Conservation (phyloP, 2,329 filamentous ascomycete genomes). For the Neospermospora avenae region DNA sequence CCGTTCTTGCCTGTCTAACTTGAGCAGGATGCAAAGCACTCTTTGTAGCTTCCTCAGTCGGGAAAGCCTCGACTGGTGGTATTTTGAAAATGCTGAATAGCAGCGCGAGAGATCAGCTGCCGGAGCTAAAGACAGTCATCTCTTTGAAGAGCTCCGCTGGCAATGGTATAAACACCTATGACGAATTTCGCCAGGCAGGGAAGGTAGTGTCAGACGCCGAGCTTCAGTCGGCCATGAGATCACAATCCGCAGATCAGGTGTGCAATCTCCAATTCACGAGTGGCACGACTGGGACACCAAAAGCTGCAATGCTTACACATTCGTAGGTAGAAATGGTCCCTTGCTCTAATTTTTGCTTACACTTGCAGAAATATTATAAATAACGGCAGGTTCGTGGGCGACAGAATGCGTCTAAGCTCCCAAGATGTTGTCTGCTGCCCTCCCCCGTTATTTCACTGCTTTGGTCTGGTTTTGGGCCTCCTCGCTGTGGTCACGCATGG, state of each 20-base stretch:
- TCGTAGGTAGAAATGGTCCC: constrained; percentile 17
- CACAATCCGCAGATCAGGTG: constrained; percentile 61
- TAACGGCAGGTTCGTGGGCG: constrained; percentile 64
- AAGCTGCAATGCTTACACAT: constrained; percentile 68
- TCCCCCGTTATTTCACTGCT: constrained; percentile 66
- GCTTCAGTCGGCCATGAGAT: constrained; percentile 51
- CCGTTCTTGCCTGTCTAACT: not conserved
- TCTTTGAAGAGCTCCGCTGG: not conserved
- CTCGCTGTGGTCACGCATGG: constrained; percentile 66
- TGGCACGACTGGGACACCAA: constrained; percentile 70
- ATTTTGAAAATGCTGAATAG: not conserved
- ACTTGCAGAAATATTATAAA: constrained; percentile 49
- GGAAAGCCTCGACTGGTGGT: not conserved
- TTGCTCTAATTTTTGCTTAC: not conserved
- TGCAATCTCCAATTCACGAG: constrained; percentile 74
- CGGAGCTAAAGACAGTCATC: not conserved
- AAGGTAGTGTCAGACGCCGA: constrained; percentile 42
- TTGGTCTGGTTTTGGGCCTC: constrained; percentile 68
- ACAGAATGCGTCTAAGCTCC: constrained; percentile 60
- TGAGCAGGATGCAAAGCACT: constrained; percentile 64
- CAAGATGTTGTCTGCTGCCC: constrained; percentile 62
- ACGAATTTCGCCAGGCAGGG: not conserved
- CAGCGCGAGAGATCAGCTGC: constrained; percentile 6
- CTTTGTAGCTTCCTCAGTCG: constrained; percentile 41
- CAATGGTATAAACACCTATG: not conserved